These are phyloP conservation scores for Bacidia rubella DNA, from an alignment of 495 filamentous ascomycete species.

Conservation along the genomic window DNA sequence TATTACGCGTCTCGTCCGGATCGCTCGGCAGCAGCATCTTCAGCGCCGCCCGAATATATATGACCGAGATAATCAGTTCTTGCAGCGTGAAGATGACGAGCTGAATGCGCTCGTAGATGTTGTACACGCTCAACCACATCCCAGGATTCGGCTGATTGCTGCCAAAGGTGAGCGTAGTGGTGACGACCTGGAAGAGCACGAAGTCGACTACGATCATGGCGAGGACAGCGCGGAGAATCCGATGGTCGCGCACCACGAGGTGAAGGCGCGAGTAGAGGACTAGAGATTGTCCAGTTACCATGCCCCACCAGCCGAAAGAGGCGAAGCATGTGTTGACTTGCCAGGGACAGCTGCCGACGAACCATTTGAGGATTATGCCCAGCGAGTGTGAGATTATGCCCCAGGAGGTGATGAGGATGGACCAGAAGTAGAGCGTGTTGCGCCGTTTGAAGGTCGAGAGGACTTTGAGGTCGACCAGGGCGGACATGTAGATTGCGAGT, in stretches of 20 bases:
- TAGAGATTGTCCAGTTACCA: conserved; percentile 50
- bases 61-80: conserved; percentile 25
- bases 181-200: conserved; percentile 20
- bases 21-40: conserved; percentile 19
- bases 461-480: conserved; percentile 25
- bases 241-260: conserved; percentile 18
- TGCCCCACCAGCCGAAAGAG: conserved; percentile 45
- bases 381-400: conserved; percentile 27
- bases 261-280: conserved; percentile 27
- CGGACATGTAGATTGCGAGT: conserved; percentile 25
- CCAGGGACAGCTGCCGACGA: conserved; percentile 27
- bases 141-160: conserved; percentile 20
- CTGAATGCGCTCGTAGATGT: conserved; percentile 48
- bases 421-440: conserved; percentile 32
- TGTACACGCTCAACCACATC: conserved; percentile 33
- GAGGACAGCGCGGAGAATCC: conserved; percentile 18
- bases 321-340: conserved; percentile 15
- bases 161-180: conserved; percentile 18
- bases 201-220: conserved; percentile 22
- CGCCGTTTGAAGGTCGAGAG: conserved; percentile 31
- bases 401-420: conserved; percentile 24
- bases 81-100: conserved; percentile 38
- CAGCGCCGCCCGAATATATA: conserved; percentile 30
- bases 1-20: conserved; percentile 31
- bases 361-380: conserved; percentile 34